Conservation (phyloP, 1,284 basidiomycete genomes). For the Ustilago sp. region DNA sequence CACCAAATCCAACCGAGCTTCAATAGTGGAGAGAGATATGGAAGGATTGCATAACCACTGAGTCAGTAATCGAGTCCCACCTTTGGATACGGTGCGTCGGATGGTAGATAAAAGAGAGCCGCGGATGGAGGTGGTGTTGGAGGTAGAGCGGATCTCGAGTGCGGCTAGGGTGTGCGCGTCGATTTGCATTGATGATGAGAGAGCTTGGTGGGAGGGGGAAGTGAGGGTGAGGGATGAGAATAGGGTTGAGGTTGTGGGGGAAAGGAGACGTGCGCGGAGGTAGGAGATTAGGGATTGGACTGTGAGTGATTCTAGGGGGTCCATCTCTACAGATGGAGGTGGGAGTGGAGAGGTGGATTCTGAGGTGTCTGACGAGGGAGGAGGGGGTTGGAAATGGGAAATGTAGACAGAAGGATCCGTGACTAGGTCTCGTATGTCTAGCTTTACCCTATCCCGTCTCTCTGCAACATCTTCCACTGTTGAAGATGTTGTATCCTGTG, state of each 20-base stretch:
- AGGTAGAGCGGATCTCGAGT: slow-evolving; percentile 58
- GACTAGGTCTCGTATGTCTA: slow-evolving; percentile 33
- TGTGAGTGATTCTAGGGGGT: slow-evolving; percentile 40
- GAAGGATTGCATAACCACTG: slow-evolving; percentile 65
- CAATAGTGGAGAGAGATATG: slow-evolving; percentile 51
- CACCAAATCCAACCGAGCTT: slow-evolving; percentile 56
- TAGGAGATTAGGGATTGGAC: slow-evolving; percentile 58
- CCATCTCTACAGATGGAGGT: neutral
- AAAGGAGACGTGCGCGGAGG: slow-evolving; percentile 61
- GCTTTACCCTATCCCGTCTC: neutral
- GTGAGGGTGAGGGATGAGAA: slow-evolving; percentile 24
- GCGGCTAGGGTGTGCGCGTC: slow-evolving; percentile 66
- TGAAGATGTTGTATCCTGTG: neutral
- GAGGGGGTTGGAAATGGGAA: slow-evolving; percentile 24
- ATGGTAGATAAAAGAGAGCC: slow-evolving; percentile 61
- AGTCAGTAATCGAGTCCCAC: slow-evolving; percentile 60
- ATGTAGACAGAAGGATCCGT: slow-evolving; percentile 40
- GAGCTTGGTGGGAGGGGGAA: slow-evolving; percentile 16
- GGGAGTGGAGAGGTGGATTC: neutral
- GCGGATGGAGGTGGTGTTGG: slow-evolving; percentile 51
- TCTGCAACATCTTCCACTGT: neutral
- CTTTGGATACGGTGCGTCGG: slow-evolving; percentile 64
- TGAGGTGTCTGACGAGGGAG: neutral
- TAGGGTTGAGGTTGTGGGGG: slow-evolving; percentile 24
- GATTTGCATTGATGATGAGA: slow-evolving; percentile 57